phyloP scores from a whole-genome alignment of 768 basidiomycete species.

The Obba rivulosa region DNA sequence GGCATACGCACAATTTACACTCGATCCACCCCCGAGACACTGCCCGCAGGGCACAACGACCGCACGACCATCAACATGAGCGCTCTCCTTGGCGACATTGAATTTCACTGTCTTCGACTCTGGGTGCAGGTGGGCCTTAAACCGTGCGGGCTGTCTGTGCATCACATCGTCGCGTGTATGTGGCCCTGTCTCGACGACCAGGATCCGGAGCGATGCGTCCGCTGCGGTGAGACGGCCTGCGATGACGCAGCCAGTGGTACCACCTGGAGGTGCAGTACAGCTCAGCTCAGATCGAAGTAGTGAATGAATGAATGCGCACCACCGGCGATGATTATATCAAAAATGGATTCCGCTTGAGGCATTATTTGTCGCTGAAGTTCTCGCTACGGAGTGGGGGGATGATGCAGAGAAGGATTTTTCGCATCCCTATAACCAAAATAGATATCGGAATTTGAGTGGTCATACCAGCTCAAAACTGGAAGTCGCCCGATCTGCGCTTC shows the following conservation, averaged over 20 bases:
- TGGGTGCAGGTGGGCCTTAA: constrained; percentile 35
- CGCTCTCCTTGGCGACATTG: constrained; percentile 34
- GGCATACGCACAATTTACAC: constrained; percentile 45
- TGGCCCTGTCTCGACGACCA: constrained; percentile 56
- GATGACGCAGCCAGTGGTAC: constrained; percentile 47
- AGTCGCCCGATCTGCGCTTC: no score
- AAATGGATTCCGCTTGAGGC: not conserved
- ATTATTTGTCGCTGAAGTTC: no score
- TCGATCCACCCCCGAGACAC: constrained; percentile 58
- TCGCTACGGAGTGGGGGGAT: no score
- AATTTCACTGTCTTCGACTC: constrained; percentile 38
- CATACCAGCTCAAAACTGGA: no score
- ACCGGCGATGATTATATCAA: constrained; percentile 55
- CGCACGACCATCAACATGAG: constrained; percentile 40
- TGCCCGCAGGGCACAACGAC: constrained; percentile 40
- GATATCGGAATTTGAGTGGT: no score
- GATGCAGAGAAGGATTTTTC: no score
- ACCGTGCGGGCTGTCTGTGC: constrained; percentile 53
- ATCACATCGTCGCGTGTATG: constrained; percentile 39
- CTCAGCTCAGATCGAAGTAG: not conserved
- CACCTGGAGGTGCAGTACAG: constrained; percentile 17
- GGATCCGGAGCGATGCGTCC: constrained; percentile 49
- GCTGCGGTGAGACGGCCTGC: constrained; percentile 51
- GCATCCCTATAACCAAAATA: no score
- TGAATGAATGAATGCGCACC: constrained; percentile 28